These are phyloP conservation scores for Nicotiana tabacum DNA, from an alignment of 257 asterid genomes.

Conservation along the genomic window DNA sequence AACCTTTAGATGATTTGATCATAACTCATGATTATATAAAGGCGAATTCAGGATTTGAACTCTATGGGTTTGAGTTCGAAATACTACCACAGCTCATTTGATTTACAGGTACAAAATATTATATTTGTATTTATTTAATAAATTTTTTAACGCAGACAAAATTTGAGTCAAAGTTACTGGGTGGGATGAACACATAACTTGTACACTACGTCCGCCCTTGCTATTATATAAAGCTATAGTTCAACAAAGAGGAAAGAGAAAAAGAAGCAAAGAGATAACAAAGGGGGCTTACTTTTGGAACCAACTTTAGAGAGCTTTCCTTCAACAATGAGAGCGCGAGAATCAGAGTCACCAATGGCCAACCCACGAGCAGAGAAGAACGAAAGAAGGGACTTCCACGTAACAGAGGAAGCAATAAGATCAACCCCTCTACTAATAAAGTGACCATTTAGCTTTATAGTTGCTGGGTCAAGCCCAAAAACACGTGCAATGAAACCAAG, in stretches of 20 bases:
- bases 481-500: conserved; percentile 62
- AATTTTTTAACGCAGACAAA: too few relatives aligned
- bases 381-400: conserved; percentile 78
- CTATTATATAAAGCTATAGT: too few relatives aligned
- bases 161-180: too few relatives aligned
- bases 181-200: too few relatives aligned
- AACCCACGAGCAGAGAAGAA: conserved; percentile 70
- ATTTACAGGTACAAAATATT: too few relatives aligned
- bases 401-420: conserved; percentile 71
- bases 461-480: conserved; percentile 71
- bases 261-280: background rate
- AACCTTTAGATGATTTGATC: too few relatives aligned
- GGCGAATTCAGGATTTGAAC: too few relatives aligned
- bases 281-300: conserved; percentile 44
- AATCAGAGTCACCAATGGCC: conserved; percentile 54
- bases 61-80: too few relatives aligned
- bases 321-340: conserved; percentile 51
- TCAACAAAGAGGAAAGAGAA: background rate
- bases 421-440: conserved; percentile 73
- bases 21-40: too few relatives aligned
- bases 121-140: too few relatives aligned
- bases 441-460: conserved; percentile 81
- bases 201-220: too few relatives aligned
- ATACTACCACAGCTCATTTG: too few relatives aligned
- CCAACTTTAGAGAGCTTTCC: conserved; percentile 63